Base-by-base conservation (phyloP, 2,329 filamentous ascomycete genomes). In the Nigrograna mackinnonii region DNA sequence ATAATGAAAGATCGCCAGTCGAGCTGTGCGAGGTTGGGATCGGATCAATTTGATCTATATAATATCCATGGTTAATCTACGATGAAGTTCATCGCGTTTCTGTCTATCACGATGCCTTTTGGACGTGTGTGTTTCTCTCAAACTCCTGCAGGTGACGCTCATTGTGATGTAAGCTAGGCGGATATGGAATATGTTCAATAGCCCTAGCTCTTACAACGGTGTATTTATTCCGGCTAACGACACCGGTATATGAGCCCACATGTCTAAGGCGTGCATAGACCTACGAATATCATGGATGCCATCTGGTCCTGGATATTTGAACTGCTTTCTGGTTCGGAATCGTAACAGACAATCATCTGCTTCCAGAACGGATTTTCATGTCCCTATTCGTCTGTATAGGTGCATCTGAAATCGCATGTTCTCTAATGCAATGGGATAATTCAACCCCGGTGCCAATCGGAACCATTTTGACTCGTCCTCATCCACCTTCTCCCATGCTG, bases 321-420 rank as follows among this genome's bases (percentile, higher is more conserved):
- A 17, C 31, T 34, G n/a, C n/a, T n/a, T n/a, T n/a, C 16, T 34
- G 31, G 11, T 13, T 13, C 11, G 31, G 31, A 34, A 9, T 13
- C 31, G 11, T 13, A 17, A 18, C 17, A 34, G 12, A 13, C 16
- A 34, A 16, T 18, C 9, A 7, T 22, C 19, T 17, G 14, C 21
- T n/a, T 21, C 22, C 7, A n/a, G n/a, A 36, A 14, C 22, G 7
- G 5, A n/a, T 36, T 20, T n/a, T 13, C 4, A 30, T 46, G 17
- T 32, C 9, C 17, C 16, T 18, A 35, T 14, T 17, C 55, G 38
- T 16, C 41, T 49, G 40, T 96, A 97, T 13, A 96, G 64, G 72
- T 96, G 91, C 56, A 96, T 77, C 69, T 97, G 92, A 68, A 92
- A 96, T 35, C 91, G 83, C 91, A 96, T 96, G 64, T 96, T 89